A percentile compares a stretch with the other conserved stretches of the same genome.
phyloP scores from a whole-genome alignment of 345 rosid genomes.

The Carallia brachiata region DNA sequence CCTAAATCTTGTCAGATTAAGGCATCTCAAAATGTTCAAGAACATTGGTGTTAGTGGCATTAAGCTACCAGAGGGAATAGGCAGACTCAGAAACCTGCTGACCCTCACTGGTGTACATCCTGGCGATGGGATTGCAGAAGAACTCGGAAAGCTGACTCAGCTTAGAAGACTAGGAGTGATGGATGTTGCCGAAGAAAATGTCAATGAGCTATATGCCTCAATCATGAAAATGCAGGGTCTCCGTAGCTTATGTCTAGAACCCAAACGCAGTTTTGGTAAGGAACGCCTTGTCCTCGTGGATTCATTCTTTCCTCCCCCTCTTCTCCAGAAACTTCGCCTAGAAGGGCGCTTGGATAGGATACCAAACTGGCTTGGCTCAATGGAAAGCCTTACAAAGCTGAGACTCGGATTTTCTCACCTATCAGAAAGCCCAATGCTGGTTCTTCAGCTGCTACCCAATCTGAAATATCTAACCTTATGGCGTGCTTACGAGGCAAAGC shows the following conservation, averaged over 20 bases:
- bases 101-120: slow-evolving; percentile 38
- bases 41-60: slow-evolving; percentile 19
- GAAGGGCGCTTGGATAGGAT: slow-evolving; percentile 28
- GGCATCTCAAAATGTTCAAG: slow-evolving; percentile 38
- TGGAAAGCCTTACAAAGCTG: slow-evolving; percentile 30
- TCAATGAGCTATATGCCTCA: slow-evolving; percentile 26
- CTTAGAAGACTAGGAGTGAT: slow-evolving; percentile 38
- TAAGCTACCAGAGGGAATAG: slow-evolving; percentile 32
- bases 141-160: slow-evolving; percentile 26
- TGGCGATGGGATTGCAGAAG: slow-evolving; percentile 25
- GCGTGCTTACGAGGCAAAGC: slow-evolving; percentile 35
- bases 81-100: slow-evolving; percentile 27
- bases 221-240: slow-evolving; percentile 35
- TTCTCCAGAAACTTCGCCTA: slow-evolving; percentile 30
- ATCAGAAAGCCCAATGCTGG: slow-evolving; percentile 35
- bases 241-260: slow-evolving; percentile 32
- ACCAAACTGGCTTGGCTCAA: slow-evolving; percentile 36
- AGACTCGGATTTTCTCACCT: slow-evolving; percentile 32
- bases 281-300: slow-evolving; percentile 23
- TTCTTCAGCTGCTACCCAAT: slow-evolving; percentile 38
- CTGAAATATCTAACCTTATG: slow-evolving; percentile 27
- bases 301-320: slow-evolving; percentile 37
- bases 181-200: slow-evolving; percentile 33
- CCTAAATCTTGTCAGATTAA: slow-evolving; percentile 21
- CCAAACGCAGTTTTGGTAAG: slow-evolving; percentile 2